Conservation (phyloP, 2,329 filamentous ascomycete species). For the Grosmannia huntii region DNA sequence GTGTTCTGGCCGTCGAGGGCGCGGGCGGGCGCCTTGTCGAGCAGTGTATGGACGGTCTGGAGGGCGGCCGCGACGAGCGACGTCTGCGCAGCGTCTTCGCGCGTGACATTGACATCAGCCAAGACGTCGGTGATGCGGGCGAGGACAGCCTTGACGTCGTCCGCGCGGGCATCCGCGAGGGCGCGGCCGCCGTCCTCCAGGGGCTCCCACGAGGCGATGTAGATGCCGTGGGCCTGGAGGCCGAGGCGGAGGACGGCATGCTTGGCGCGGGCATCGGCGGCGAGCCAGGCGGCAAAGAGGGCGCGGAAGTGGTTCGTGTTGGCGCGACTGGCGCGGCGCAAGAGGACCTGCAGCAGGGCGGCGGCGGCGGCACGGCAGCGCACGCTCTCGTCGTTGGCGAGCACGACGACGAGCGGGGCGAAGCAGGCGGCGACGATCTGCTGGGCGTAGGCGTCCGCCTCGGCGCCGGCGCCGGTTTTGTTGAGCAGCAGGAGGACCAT, state of each 20-base stretch:
- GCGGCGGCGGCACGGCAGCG: constrained; percentile 76
- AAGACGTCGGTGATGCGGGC: constrained; percentile 41
- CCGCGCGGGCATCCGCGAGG: constrained; percentile 16
- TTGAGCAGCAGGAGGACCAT: constrained; percentile 73
- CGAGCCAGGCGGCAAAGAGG: constrained; percentile 63
- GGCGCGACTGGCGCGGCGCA: constrained; percentile 64
- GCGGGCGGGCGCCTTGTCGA: constrained; percentile 55
- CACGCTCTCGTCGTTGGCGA: constrained; percentile 78
- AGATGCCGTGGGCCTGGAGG: constrained; percentile 70
- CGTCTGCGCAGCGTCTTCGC: too few species aligned
- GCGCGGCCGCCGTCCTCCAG: not conserved
- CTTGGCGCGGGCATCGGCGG: constrained; percentile 53
- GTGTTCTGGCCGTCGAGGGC: constrained; percentile 31
- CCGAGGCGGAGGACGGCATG: constrained; percentile 57
- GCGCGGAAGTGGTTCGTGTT: constrained; percentile 56
- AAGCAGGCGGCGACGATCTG: constrained; percentile 74
- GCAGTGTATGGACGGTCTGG: constrained; percentile 41
- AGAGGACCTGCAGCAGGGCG: constrained; percentile 67
- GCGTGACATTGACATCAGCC: constrained; percentile 29
- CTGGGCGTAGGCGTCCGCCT: constrained; percentile 58
- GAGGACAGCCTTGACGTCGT: constrained; percentile 54
- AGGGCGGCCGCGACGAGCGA: constrained; percentile 21
- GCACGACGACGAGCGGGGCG: constrained; percentile 69
- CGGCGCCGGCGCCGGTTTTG: constrained; percentile 31
- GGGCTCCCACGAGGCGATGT: constrained; percentile 56